Percentiles rank a stretch among this genome's conserved stretches.
Conservation (phyloP, 140 eudicot genomes). For the Oenanthe javanica region DNA sequence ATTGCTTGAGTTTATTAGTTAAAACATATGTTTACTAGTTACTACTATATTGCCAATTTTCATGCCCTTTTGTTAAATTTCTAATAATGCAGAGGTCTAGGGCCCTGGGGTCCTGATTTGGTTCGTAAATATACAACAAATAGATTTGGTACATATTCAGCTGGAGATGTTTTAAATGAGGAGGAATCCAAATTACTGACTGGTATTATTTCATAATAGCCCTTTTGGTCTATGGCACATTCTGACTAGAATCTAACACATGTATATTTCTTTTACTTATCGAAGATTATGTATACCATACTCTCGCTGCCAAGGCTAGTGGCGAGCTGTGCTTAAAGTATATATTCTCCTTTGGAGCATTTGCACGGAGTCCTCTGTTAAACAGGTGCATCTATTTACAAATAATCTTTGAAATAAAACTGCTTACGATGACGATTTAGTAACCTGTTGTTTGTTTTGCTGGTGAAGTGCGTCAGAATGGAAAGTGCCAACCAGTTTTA, state of each 20-base stretch:
- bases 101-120: constrained; percentile 82
- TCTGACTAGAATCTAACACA: constrained; percentile 8
- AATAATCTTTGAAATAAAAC: not conserved
- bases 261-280: constrained; percentile 6
- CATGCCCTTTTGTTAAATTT: not conserved
- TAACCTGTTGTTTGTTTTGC: constrained; percentile 7
- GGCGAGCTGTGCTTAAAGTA: constrained; percentile 90
- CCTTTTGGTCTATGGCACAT: constrained; percentile 1
- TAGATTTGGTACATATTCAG: constrained; percentile 59
- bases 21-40: not conserved
- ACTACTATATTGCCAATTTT: not conserved
- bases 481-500: constrained; percentile 93
- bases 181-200: constrained; percentile 62
- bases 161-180: constrained; percentile 46
- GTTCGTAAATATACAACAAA: constrained; percentile 71
- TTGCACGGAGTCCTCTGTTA: constrained; percentile 72
- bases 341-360: constrained; percentile 93
- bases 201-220: constrained; percentile 15
- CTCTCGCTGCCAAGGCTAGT: constrained; percentile 88
- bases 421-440: not conserved
- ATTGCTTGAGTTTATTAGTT: not conserved
- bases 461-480: constrained; percentile 78
- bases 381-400: constrained; percentile 32
- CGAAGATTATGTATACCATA: constrained; percentile 80
- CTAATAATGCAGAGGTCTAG: constrained; percentile 53